A percentile compares a stretch with the other conserved stretches of the same genome.
phyloP scores from a whole-genome alignment of 83 land plant genomes.

The Thuja plicata region DNA sequence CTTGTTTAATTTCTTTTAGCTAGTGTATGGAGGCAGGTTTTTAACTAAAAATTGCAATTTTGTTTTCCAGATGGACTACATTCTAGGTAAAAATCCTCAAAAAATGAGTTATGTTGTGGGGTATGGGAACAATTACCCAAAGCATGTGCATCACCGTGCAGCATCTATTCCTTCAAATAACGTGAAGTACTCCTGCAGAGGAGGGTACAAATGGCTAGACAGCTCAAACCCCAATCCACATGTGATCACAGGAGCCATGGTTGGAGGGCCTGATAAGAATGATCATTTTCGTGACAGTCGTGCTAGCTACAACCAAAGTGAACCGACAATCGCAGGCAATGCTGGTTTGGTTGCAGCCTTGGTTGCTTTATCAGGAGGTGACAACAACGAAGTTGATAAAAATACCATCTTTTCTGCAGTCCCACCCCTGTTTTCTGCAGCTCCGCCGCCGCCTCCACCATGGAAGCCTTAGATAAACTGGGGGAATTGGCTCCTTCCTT shows the following conservation, averaged over 20 bases:
- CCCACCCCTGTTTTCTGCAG: conserved; percentile 56
- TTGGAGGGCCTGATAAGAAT: conserved; percentile 71
- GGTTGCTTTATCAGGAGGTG: conserved; percentile 56
- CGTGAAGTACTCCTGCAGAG: conserved; percentile 49
- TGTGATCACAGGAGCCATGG: conserved; percentile 82
- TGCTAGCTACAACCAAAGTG: conserved; percentile 52
- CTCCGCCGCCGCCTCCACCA: conserved; percentile 81
- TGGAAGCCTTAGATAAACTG: conserved; percentile 59
- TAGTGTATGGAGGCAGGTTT: background rate
- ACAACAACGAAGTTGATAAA: conserved; percentile 53
- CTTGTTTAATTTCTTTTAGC: background rate
- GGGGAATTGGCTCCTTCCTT: background rate
- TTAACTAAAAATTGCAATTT: conserved; percentile 9
- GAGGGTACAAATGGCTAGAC: conserved; percentile 48
- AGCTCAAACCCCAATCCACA: conserved; percentile 53
- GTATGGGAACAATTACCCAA: conserved; percentile 65
- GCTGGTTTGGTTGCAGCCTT: conserved; percentile 85
- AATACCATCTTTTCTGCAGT: conserved; percentile 73
- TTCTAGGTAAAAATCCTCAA: conserved; percentile 75
- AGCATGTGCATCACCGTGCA: conserved; percentile 77
- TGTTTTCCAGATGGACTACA: conserved; percentile 62
- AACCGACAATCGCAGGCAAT: conserved; percentile 89
- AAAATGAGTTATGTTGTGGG: conserved; percentile 89
- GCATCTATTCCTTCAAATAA: conserved; percentile 75
- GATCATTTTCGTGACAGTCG: conserved; percentile 68